Conservation (phyloP, 1,139 yeast genomes). For the Yarrowia galli region DNA sequence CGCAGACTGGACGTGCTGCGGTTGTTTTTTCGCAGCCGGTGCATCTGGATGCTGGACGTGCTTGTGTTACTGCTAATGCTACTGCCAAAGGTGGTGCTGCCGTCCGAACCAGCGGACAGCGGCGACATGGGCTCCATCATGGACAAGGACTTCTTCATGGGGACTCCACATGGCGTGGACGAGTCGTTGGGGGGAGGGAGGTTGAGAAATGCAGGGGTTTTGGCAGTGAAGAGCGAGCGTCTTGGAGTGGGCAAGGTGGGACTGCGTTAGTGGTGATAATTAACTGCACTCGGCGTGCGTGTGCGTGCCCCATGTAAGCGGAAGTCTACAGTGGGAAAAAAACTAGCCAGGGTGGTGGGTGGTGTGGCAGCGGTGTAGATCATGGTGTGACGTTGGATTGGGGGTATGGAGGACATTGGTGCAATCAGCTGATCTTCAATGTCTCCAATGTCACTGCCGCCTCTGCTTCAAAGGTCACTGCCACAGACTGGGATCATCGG, state of each 20-base stretch:
- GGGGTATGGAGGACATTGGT: no score
- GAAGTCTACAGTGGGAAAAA: conserved; percentile 15
- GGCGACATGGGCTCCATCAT: conserved; percentile 37
- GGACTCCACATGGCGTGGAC: conserved; percentile 39
- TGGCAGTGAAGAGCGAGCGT: conserved; percentile 48
- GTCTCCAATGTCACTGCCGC: no score
- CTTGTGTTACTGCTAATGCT: conserved; percentile 16
- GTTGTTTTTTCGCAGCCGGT: conserved; percentile 39
- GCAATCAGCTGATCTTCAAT: no score
- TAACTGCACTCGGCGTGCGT: conserved; percentile 5
- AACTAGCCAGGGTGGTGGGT: background rate
- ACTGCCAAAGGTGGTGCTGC: conserved; percentile 19
- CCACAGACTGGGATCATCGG: no score
- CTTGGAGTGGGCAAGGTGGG: conserved; percentile 51
- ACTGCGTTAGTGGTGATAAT: conserved; percentile 40
- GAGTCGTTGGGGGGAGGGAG: conserved; percentile 40
- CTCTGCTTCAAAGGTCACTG: no score
- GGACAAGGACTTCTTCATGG: conserved; percentile 39
- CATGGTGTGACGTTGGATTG: no score
- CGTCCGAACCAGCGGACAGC: conserved; percentile 35
- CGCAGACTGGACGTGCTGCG: conserved; percentile 39
- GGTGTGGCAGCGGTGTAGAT: background rate
- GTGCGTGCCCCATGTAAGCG: conserved; percentile 5
- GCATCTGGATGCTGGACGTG: conserved; percentile 37
- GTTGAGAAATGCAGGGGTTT: conserved; percentile 39